A percentile compares a stretch with the other conserved stretches of the same genome.
phyloP scores from a whole-genome alignment of 306 rosid species.

The Abrus pulchellus region DNA sequence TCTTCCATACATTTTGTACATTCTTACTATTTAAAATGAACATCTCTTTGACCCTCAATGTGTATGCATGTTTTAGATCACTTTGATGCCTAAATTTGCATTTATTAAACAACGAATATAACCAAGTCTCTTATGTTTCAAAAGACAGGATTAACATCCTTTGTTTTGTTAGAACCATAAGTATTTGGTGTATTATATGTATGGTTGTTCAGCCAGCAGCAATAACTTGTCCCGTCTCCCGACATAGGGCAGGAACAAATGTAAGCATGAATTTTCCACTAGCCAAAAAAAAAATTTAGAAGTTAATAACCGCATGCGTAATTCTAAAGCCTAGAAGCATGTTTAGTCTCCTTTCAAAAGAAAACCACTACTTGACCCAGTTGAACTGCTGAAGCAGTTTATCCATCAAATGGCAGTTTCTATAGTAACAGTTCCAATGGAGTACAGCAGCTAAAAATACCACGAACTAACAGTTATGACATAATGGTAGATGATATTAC shows the following conservation, averaged over 20 bases:
- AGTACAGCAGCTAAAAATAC: neutral
- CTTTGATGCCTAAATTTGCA: neutral
- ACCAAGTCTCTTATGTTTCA: neutral
- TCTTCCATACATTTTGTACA: neutral
- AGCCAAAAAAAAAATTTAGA: neutral
- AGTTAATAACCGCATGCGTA: neutral
- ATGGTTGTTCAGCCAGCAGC: neutral
- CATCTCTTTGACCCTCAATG: neutral
- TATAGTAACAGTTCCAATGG: neutral
- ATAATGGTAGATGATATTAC: conserved; percentile 18
- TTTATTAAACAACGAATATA: neutral
- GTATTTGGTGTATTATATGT: no score
- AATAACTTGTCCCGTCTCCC: neutral
- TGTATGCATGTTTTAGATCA: neutral
- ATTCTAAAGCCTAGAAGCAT: neutral
- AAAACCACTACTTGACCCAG: neutral
- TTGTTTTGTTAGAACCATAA: neutral
- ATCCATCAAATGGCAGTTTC: neutral
- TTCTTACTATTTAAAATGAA: neutral
- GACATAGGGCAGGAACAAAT: neutral
- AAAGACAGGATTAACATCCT: neutral
- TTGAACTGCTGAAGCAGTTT: neutral
- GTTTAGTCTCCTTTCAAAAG: neutral
- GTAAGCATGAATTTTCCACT: neutral
- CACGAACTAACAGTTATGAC: neutral